Evolutionary conservation across 257 asterid species (phyloP), one percentile per base, ranked within the genome.

Genomic region (Eustoma russellianum): DNA sequence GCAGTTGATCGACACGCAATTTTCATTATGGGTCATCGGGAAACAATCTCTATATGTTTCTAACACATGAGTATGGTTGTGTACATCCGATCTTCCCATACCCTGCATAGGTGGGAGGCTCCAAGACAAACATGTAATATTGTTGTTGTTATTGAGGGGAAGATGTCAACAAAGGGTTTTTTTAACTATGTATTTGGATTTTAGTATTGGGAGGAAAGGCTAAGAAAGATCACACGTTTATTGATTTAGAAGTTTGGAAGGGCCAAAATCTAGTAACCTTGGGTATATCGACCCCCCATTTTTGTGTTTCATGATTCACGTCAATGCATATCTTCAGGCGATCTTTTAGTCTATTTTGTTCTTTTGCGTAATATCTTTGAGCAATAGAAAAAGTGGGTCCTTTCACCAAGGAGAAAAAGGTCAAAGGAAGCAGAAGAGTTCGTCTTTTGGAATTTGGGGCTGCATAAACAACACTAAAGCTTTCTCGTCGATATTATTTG

Each of bases 121-220:
- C n/a, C n/a, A n/a, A n/a, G n/a, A n/a, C n/a, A n/a, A n/a, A n/a
- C n/a, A n/a, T n/a, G n/a, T n/a, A n/a, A n/a, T n/a, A n/a, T n/a
- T n/a, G n/a, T n/a, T n/a, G n/a, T n/a, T n/a, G n/a, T n/a, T n/a
- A n/a, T n/a, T 30, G 28, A 12, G 8, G 3, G 17, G 33, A 56
- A 50, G 58, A 70, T 50, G 60, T 60, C 61, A 55, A 70, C 64
- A 24, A 65, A 70, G 33, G 63, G 54, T 18, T 38, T 13, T 3
- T 33, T 5, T n/a, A n/a, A 30, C 14, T 40, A 43, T 5, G 53
- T 9, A 15, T 40, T 44, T 63, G 65, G 63, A 59, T 43, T 41
- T 50, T 67, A 18, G 46, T 53, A 50, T 18, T 61, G 28, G 50
- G 18, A 8, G 46, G n/a, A 13, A 16, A 49, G 13, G 44, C 18